Conservation (phyloP, 352 stramenopile genomes). For the Globisporangium apiculatum region DNA sequence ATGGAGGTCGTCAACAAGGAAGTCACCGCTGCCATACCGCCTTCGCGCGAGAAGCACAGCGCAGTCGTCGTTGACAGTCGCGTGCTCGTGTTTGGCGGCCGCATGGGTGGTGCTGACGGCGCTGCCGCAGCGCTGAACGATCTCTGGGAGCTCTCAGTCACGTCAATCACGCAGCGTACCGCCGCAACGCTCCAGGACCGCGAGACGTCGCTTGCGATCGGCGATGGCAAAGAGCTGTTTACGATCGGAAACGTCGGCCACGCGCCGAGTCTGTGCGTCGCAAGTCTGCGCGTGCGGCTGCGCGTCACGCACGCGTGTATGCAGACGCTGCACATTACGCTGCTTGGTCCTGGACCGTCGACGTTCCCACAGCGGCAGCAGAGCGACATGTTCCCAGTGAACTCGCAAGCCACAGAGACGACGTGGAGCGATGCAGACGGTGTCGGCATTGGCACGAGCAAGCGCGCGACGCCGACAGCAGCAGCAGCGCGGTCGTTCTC, state of each 20-base stretch:
- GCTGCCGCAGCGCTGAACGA: slow-evolving; percentile 31
- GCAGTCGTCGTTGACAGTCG: slow-evolving; percentile 32
- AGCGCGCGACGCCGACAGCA: slow-evolving; percentile 24
- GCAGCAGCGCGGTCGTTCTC: slow-evolving; percentile 39
- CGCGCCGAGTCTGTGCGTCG: slow-evolving; percentile 33
- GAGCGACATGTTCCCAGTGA: slow-evolving; percentile 23
- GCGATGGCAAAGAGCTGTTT: slow-evolving; percentile 43
- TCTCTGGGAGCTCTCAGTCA: slow-evolving; percentile 58
- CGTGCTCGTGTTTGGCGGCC: slow-evolving; percentile 57
- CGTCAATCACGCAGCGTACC: slow-evolving; percentile 30
- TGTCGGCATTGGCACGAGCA: slow-evolving; percentile 15
- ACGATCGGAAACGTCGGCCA: slow-evolving; percentile 33
- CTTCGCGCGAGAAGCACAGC: slow-evolving; percentile 53
- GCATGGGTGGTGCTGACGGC: slow-evolving; percentile 18
- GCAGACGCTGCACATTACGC: slow-evolving; percentile 42
- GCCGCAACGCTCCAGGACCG: slow-evolving; percentile 26
- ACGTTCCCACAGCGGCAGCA: slow-evolving; percentile 48
- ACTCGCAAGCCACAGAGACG: slow-evolving; percentile 27
- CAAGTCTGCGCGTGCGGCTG: slow-evolving; percentile 33
- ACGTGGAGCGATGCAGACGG: slow-evolving; percentile 38
- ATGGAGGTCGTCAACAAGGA: slow-evolving; percentile 22
- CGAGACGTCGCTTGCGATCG: slow-evolving; percentile 28
- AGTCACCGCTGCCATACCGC: slow-evolving; percentile 11
- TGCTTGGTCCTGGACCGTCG: slow-evolving; percentile 53
- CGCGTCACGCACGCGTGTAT: slow-evolving; percentile 49